These are phyloP conservation scores for Colletotrichum navitas DNA, from an alignment of 2,329 filamentous ascomycete genomes.

Conservation along the genomic window DNA sequence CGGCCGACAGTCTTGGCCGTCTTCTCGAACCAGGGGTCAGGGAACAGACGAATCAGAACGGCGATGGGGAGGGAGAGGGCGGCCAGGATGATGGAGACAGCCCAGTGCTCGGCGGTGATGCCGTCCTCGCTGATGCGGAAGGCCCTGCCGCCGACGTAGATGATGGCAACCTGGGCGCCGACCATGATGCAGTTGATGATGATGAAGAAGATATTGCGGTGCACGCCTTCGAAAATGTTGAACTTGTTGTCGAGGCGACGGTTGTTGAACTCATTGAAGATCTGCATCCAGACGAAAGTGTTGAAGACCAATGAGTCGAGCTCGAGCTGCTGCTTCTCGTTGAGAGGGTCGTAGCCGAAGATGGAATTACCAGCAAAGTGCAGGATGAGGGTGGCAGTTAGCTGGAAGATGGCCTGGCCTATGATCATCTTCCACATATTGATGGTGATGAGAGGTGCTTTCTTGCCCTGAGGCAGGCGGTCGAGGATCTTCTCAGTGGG, in stretches of 20 bases:
- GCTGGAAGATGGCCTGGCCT: constrained; percentile 71
- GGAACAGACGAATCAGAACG: constrained; percentile 62
- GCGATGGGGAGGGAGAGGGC: constrained; percentile 64
- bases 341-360: constrained; percentile 60
- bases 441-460: constrained; percentile 77
- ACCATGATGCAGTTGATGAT: constrained; percentile 69
- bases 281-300: constrained; percentile 79
- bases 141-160: constrained; percentile 68
- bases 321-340: constrained; percentile 56
- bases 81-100: constrained; percentile 63
- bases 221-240: constrained; percentile 71
- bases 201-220: constrained; percentile 69
- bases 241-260: constrained; percentile 72
- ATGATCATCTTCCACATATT: constrained; percentile 78
- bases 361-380: constrained; percentile 72
- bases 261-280: constrained; percentile 78
- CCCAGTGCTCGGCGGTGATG: constrained; percentile 67
- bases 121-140: constrained; percentile 58
- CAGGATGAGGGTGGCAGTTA: constrained; percentile 68
- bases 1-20: constrained; percentile 99
- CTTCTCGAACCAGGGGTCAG: constrained; percentile 76
- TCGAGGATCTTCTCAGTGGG: constrained; percentile 69
- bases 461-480: constrained; percentile 69
- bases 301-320: constrained; percentile 76
- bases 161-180: constrained; percentile 67